Evolutionary conservation across 352 stramenopile species (phyloP).

Genomic region (Pythium aristosporum): DNA sequence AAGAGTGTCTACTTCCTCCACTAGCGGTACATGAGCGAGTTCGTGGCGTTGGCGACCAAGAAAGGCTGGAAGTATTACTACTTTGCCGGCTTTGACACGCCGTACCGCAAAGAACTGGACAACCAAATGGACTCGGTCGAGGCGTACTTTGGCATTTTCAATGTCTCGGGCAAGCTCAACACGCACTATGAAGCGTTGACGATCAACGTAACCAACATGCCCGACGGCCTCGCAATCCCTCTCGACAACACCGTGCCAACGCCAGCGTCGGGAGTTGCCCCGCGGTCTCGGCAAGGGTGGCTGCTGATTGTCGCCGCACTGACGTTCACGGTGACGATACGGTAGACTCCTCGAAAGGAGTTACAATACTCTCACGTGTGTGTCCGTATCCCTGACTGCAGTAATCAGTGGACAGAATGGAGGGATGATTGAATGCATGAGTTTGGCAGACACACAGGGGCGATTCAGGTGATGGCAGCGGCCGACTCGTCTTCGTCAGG

Average conservation of each 20-base stretch:
- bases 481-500: no score
- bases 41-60: slow-evolving; percentile 59
- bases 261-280: not conserved
- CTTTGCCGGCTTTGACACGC: slow-evolving; percentile 79
- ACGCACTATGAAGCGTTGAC: slow-evolving; percentile 46
- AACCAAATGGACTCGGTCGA: slow-evolving; percentile 59
- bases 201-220: slow-evolving; percentile 23
- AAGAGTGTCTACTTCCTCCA: not conserved
- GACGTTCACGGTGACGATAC: not conserved
- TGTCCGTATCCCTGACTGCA: no score
- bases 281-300: not conserved
- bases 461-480: no score
- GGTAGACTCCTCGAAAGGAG: not conserved
- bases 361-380: not conserved
- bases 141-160: slow-evolving; percentile 76
- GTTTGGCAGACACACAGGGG: no score
- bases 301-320: not conserved
- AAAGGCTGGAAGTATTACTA: slow-evolving; percentile 87
- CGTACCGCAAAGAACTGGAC: slow-evolving; percentile 58
- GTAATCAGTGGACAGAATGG: no score
- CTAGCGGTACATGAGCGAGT: slow-evolving; percentile 75
- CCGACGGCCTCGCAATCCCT: slow-evolving; percentile 11
- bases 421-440: no score
- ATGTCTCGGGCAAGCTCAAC: slow-evolving; percentile 62
- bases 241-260: slow-evolving; percentile 4